Conservation (phyloP, 345 rosid genomes). For the Melaleuca quinquenervia region DNA sequence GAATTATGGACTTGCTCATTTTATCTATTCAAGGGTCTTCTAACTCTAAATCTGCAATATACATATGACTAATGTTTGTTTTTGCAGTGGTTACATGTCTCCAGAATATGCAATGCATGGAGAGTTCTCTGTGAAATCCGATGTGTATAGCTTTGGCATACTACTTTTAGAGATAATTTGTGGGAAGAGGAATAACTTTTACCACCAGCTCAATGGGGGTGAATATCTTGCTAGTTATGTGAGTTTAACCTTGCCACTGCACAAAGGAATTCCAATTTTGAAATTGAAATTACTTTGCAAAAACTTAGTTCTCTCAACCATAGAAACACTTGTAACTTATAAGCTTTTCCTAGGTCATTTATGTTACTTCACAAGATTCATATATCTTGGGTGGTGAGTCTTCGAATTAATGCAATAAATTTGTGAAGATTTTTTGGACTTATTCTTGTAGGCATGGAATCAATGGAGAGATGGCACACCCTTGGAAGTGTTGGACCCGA, state of each 20-base stretch:
- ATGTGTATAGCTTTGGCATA: neutral
- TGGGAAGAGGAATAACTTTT: neutral
- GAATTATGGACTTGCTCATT: neutral
- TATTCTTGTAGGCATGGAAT: slow-evolving; percentile 15
- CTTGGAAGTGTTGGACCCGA: slow-evolving; percentile 5
- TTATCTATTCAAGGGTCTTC: neutral
- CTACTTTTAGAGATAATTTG: neutral
- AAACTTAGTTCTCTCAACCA: neutral
- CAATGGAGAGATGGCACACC: slow-evolving; percentile 11
- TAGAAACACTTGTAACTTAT: neutral
- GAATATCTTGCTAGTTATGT: neutral
- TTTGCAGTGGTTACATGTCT: neutral
- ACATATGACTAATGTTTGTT: neutral
- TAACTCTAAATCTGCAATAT: neutral
- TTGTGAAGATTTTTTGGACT: neutral
- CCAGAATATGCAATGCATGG: neutral
- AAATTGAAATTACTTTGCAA: neutral
- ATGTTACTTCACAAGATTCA: neutral
- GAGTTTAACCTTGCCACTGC: neutral
- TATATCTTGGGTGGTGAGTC: neutral
- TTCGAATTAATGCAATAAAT: neutral
- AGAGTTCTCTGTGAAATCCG: neutral
- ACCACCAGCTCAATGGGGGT: neutral
- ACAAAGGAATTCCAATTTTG: neutral
- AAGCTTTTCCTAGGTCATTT: neutral